These are phyloP conservation scores for Entomortierella lignicola DNA, from an alignment of 192 early-diverging fungal species.

Conservation along the genomic window DNA sequence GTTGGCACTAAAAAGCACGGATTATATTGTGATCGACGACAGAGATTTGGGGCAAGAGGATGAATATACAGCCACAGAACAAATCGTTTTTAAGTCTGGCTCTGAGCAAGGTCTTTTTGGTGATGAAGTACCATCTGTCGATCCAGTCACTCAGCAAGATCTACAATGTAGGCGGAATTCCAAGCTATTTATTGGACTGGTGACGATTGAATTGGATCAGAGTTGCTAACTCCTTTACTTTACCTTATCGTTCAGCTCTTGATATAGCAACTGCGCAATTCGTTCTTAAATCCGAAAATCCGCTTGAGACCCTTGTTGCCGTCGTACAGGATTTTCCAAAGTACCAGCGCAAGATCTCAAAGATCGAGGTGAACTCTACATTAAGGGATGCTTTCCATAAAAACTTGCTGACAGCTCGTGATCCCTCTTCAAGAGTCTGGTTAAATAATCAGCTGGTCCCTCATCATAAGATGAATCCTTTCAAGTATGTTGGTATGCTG, in stretches of 20 bases:
- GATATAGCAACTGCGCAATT: slow-evolving; percentile 81
- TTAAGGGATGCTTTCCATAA: slow-evolving; percentile 54
- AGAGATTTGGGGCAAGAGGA: slow-evolving; percentile 68
- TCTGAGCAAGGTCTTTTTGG: slow-evolving; percentile 55
- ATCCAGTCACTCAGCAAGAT: slow-evolving; percentile 63
- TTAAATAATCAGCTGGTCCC: slow-evolving; percentile 76
- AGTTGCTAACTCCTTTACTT: no score
- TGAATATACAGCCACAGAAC: slow-evolving; percentile 12
- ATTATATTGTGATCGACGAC: slow-evolving; percentile 97
- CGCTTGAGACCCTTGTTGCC: slow-evolving; percentile 72
- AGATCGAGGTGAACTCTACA: slow-evolving; percentile 60
- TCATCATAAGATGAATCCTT: slow-evolving; percentile 69
- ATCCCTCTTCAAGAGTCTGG: slow-evolving; percentile 59
- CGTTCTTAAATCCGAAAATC: slow-evolving; percentile 69
- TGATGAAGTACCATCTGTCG: slow-evolving; percentile 54
- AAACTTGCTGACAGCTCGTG: slow-evolving; percentile 27
- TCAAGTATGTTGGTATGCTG: slow-evolving; percentile 54
- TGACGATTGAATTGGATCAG: no score
- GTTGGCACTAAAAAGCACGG: slow-evolving; percentile 94
- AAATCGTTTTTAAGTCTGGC: slow-evolving; percentile 25
- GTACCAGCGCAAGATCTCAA: slow-evolving; percentile 80
- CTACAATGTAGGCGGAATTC: slow-evolving; percentile 62
- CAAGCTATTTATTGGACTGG: no score
- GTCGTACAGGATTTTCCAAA: slow-evolving; percentile 91
- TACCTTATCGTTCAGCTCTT: slow-evolving; percentile 53